Percentiles rank a stretch among this genome's conserved stretches.
phyloP scores from a whole-genome alignment of 257 asterid genomes.

The Solanum tarapatanum region DNA sequence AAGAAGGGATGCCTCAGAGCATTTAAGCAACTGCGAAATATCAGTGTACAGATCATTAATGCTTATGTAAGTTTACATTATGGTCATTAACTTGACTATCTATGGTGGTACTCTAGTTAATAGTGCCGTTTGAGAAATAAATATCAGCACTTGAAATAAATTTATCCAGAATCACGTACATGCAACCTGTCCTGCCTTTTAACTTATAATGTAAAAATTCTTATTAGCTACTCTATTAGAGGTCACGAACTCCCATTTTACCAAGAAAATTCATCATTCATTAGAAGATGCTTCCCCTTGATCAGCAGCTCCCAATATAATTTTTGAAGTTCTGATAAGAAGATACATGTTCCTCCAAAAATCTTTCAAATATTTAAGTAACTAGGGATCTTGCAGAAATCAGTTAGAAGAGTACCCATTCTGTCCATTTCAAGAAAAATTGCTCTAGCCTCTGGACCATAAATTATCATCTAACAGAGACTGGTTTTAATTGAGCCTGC shows the following conservation, averaged over 20 bases:
- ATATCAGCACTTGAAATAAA: neutral
- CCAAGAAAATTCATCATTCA: neutral
- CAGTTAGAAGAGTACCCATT: neutral
- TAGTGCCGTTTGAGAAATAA: neutral
- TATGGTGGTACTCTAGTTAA: neutral
- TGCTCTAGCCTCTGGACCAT: neutral
- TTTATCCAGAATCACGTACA: neutral
- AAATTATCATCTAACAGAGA: neutral
- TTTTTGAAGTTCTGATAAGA: neutral
- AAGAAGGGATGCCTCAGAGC: constrained; percentile 95
- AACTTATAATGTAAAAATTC: neutral
- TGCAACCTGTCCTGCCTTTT: neutral
- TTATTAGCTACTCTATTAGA: neutral
- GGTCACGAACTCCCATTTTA: neutral
- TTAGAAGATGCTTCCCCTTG: neutral
- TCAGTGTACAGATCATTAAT: neutral
- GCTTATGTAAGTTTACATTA: neutral
- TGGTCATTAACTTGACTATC: neutral
- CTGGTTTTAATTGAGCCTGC: neutral
- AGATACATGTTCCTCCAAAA: neutral
- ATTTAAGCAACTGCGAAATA: constrained; percentile 61
- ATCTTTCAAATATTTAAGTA: neutral
- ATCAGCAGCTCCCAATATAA: neutral
- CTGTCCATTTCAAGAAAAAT: neutral
- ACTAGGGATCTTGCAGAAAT: neutral